Conservation (phyloP, 1,284 basidiomycete species). For the Exsudoporus floridanus region DNA sequence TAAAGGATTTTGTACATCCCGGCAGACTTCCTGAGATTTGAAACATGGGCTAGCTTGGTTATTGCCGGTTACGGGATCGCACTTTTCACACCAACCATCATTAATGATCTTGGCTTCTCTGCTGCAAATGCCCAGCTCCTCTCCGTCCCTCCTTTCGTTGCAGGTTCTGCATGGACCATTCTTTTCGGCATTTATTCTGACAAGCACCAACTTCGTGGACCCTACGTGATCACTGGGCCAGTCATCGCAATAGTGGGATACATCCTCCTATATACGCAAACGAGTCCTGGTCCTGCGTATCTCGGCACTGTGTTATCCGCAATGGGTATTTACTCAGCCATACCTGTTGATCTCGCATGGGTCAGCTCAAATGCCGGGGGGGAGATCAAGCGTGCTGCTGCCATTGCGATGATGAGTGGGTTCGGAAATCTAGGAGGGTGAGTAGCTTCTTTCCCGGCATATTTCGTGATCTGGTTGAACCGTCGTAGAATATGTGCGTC, state of each 20-base stretch:
- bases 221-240: constrained; percentile 40
- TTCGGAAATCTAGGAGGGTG: constrained; percentile 56
- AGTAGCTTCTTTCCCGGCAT: constrained; percentile 1
- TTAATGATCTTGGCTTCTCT: constrained; percentile 52
- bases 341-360: constrained; percentile 58
- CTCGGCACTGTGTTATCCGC: constrained; percentile 50
- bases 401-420: constrained; percentile 55
- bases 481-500: constrained; percentile 41
- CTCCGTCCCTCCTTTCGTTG: constrained; percentile 48
- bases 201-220: constrained; percentile 41
- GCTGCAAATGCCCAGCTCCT: constrained; percentile 56
- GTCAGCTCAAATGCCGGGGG: constrained; percentile 55
- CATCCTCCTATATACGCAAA: constrained; percentile 41
- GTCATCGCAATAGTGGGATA: constrained; percentile 43
- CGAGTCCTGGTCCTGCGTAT: constrained; percentile 41
- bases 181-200: constrained; percentile 43
- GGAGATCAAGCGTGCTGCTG: constrained; percentile 50
- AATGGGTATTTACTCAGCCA: constrained; percentile 51
- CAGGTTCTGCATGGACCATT: constrained; percentile 40
- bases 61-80: constrained; percentile 56
- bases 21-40: constrained; percentile 3
- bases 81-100: constrained; percentile 56
- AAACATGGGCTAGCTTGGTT: constrained; percentile 37
- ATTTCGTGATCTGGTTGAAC: not conserved
- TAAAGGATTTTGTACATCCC: not conserved